phyloP scores from a whole-genome alignment of 164 flowering plant genomes.

The Euptelea pleiosperma region DNA sequence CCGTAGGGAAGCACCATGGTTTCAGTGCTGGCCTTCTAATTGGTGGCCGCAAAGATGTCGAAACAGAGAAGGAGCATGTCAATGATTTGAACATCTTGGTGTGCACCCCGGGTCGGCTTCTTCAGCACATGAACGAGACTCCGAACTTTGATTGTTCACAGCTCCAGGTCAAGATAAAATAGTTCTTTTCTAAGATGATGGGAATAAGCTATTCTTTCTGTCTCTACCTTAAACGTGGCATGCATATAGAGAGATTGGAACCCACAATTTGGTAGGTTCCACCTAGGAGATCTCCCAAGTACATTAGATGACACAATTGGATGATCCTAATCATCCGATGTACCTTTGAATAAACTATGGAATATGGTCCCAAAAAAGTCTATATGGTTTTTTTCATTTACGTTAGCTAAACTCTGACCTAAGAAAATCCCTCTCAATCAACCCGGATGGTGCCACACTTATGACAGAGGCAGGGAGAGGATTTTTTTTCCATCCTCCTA shows the following conservation, averaged over 20 bases:
- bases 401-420: no score
- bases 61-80: constrained; percentile 66
- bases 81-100: constrained; percentile 76
- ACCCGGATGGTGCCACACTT: no score
- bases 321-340: not conserved
- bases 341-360: not conserved
- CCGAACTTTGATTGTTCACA: constrained; percentile 91
- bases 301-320: not conserved
- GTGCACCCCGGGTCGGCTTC: constrained; percentile 97
- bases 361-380: no score
- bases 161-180: constrained; percentile 63
- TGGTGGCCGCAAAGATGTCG: constrained; percentile 92
- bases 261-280: not conserved
- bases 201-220: not conserved
- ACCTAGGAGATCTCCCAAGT: not conserved
- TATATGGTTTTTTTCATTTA: no score
- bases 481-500: not conserved
- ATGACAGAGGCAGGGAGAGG: not conserved
- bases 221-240: not conserved
- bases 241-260: not conserved
- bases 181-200: not conserved
- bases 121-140: constrained; percentile 98
- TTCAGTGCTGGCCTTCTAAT: constrained; percentile 94
- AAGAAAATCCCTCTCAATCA: no score
- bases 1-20: constrained; percentile 72